These are phyloP conservation scores for Bjerkandera adusta DNA, from an alignment of 1,284 basidiomycete species.

Conservation along the genomic window DNA sequence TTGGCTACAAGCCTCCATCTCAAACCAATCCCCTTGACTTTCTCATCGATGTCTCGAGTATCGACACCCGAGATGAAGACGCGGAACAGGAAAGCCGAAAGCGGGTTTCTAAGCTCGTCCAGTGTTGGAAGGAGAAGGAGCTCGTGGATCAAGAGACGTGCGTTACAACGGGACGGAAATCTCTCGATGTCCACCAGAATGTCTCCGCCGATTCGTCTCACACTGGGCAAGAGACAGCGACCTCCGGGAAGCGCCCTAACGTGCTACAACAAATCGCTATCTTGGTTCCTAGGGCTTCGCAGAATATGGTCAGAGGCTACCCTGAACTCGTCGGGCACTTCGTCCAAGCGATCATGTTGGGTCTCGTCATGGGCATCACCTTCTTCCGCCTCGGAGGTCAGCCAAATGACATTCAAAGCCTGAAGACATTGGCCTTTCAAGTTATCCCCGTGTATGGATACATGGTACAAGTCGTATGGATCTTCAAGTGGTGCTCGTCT, in stretches of 20 bases:
- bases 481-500: constrained; percentile 14
- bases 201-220: too few relatives aligned
- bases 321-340: constrained; percentile 15
- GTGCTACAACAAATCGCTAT: constrained; percentile 11
- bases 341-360: constrained; percentile 12
- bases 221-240: neutral
- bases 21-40: constrained; percentile 15
- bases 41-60: constrained; percentile 14
- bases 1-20: constrained; percentile 5
- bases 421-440: constrained; percentile 15
- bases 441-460: constrained; percentile 12
- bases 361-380: constrained; percentile 14
- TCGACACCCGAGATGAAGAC: constrained; percentile 12
- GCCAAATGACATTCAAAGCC: constrained; percentile 9
- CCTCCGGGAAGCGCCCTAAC: constrained; percentile 9
- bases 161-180: neutral
- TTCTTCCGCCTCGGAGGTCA: constrained; percentile 9
- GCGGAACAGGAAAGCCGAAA: constrained; percentile 10
- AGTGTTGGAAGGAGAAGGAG: constrained; percentile 9
- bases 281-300: constrained; percentile 6
- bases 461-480: constrained; percentile 14
- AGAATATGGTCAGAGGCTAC: constrained; percentile 13
- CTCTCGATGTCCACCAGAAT: too few relatives aligned
- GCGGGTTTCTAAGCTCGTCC: constrained; percentile 7
- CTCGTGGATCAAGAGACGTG: neutral